phyloP scores from a whole-genome alignment of 2,329 filamentous ascomycete genomes.

The Colletotrichum sojae region DNA sequence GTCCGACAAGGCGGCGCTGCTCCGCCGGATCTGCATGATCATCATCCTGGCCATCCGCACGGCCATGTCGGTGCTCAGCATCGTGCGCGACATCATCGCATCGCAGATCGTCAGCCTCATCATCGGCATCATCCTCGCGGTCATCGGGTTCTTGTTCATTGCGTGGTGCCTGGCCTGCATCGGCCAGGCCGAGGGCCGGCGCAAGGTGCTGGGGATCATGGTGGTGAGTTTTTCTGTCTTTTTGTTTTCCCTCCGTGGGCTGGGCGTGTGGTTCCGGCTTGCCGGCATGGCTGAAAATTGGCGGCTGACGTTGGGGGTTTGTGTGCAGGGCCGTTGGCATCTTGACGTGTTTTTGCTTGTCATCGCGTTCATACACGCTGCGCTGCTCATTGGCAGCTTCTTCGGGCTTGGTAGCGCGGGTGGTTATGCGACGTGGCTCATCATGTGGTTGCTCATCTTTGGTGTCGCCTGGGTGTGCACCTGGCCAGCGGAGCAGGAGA shows the following conservation, averaged over 20 bases:
- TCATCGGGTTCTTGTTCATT: constrained; percentile 31
- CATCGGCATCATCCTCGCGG: constrained; percentile 24
- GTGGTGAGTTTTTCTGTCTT: constrained; percentile 19
- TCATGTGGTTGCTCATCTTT: constrained; percentile 38
- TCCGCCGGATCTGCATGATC: constrained; percentile 36
- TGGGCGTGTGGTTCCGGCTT: background rate
- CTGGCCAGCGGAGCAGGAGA: constrained; percentile 34
- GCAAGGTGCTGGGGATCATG: constrained; percentile 32
- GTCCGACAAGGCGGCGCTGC: constrained; percentile 24
- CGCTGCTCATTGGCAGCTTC: constrained; percentile 21
- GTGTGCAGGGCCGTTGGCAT: constrained; percentile 25
- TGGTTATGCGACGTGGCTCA: constrained; percentile 22
- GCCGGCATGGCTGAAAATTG: constrained; percentile 9
- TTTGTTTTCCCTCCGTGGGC: background rate
- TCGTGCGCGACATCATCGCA: constrained; percentile 8
- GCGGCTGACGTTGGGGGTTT: background rate
- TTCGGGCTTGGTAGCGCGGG: constrained; percentile 19
- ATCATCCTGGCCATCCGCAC: constrained; percentile 29
- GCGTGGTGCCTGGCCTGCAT: constrained; percentile 36
- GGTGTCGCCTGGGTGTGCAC: constrained; percentile 32
- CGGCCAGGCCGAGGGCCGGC: constrained; percentile 30
- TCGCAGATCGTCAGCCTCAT: constrained; percentile 12
- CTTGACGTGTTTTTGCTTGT: constrained; percentile 28
- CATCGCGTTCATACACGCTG: constrained; percentile 22
- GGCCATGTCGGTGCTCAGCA: constrained; percentile 23